Percentiles rank a stretch among this genome's conserved stretches.
These are phyloP conservation scores for Silene vulgaris DNA, from an alignment of 179 eudicot species.

Conservation along the genomic window DNA sequence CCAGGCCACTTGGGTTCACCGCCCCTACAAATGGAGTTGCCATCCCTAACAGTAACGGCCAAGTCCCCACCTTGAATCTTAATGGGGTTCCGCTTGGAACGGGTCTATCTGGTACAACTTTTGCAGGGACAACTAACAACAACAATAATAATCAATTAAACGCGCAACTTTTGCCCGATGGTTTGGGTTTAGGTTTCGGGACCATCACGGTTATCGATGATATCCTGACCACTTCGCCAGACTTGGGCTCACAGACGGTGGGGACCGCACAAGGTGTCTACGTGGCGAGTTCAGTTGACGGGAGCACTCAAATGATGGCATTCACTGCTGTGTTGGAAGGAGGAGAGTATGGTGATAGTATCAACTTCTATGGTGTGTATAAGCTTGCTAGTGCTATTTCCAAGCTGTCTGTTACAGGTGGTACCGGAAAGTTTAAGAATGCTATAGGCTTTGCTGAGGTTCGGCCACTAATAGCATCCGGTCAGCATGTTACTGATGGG, in stretches of 20 bases:
- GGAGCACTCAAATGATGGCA: conserved; percentile 81
- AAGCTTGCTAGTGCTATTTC: conserved; percentile 72
- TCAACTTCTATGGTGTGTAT: conserved; percentile 81
- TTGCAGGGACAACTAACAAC: conserved; percentile 45
- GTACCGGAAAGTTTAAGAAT: conserved; percentile 79
- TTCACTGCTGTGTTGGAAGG: conserved; percentile 92
- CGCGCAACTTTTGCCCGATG: too few relatives aligned
- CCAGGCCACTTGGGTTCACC: conserved; percentile 71
- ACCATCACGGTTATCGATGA: too few relatives aligned
- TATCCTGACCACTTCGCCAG: too few relatives aligned
- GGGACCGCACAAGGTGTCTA: too few relatives aligned
- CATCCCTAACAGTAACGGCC: conserved; percentile 82
- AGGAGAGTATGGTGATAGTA: conserved; percentile 90
- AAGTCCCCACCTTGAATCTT: conserved; percentile 53
- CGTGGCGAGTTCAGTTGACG: conserved; percentile 29
- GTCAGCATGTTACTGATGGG: too few relatives aligned
- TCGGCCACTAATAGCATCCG: conserved; percentile 46
- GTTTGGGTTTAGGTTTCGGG: too few relatives aligned
- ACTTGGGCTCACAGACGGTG: too few relatives aligned
- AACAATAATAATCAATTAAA: conserved; percentile 24
- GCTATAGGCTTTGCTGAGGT: conserved; percentile 89
- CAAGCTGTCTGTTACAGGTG: conserved; percentile 70
- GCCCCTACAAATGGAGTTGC: conserved; percentile 69
- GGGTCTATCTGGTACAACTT: conserved; percentile 69
- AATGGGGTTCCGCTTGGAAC: conserved; percentile 88